Conservation (phyloP, 2,329 filamentous ascomycete genomes). For the Rhinocladiella similis region DNA sequence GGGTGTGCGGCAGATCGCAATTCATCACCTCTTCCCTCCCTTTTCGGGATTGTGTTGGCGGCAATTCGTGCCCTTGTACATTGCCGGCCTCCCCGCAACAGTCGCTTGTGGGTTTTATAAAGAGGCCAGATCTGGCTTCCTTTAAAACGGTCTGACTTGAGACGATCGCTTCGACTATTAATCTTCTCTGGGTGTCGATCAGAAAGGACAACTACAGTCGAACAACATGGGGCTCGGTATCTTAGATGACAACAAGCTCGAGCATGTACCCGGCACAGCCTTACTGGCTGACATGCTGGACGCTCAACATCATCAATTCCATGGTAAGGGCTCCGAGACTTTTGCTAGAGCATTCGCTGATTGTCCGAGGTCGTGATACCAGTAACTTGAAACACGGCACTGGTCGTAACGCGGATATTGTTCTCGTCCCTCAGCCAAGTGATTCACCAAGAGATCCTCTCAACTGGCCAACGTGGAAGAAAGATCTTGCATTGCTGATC, state of each 20-base stretch:
- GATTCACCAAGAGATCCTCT: constrained; percentile 36
- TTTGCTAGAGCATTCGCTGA: neutral
- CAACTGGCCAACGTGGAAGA: constrained; percentile 38
- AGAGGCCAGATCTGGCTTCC: neutral
- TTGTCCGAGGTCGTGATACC: constrained; percentile 29
- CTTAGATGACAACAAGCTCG: constrained; percentile 32
- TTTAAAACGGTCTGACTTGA: neutral
- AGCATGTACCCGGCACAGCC: constrained; percentile 28
- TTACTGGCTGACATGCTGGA: constrained; percentile 22
- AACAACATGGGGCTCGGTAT: constrained; percentile 34
- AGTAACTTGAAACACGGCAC: constrained; percentile 32
- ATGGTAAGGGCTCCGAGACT: constrained; percentile 7
- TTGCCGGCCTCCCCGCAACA: constrained; percentile 18
- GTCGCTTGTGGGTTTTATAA: neutral
- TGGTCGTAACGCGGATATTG: constrained; percentile 32
- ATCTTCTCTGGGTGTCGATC: neutral
- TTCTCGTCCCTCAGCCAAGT: constrained; percentile 33
- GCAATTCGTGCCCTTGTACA: constrained; percentile 6
- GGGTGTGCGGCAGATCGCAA: neutral
- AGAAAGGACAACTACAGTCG: neutral
- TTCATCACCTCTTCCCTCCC: neutral
- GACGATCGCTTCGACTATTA: neutral
- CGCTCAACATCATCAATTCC: constrained; percentile 20
- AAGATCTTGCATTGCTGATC: constrained; percentile 41
- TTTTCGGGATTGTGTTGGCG: neutral